phyloP scores from a whole-genome alignment of 1,284 basidiomycete genomes.

The Marasmius oreades region DNA sequence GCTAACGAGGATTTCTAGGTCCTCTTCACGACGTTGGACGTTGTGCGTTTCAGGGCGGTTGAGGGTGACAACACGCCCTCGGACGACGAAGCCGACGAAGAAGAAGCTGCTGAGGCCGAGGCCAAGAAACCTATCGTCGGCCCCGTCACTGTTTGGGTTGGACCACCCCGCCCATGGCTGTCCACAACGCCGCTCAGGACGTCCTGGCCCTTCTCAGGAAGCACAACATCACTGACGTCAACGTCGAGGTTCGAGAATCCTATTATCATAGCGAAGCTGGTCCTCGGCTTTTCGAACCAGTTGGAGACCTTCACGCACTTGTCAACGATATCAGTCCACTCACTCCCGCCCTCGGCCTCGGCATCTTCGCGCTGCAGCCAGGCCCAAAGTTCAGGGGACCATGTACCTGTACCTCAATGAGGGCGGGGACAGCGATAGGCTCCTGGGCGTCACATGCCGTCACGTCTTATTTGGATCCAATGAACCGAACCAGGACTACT shows the following conservation, averaged over 20 bases:
- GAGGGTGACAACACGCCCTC: too few species aligned
- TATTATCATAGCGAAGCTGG: conserved; percentile 18
- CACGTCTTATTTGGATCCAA: conserved; percentile 27
- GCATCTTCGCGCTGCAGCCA: conserved; percentile 29
- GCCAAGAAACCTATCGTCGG: not conserved
- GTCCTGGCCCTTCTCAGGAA: conserved; percentile 26
- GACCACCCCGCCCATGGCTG: conserved; percentile 28
- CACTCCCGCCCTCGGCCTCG: conserved; percentile 30
- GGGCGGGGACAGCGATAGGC: conserved; percentile 24
- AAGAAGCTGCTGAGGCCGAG: not conserved
- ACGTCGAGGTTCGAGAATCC: conserved; percentile 35
- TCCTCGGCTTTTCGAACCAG: conserved; percentile 28
- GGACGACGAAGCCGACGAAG: too few species aligned
- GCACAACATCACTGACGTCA: conserved; percentile 24
- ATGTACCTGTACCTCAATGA: conserved; percentile 33
- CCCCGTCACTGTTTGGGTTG: conserved; percentile 36
- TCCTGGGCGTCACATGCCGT: conserved; percentile 33
- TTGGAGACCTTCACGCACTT: conserved; percentile 25
- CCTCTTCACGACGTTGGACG: too few species aligned
- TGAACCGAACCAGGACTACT: conserved; percentile 27
- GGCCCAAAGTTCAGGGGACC: conserved; percentile 28
- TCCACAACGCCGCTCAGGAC: conserved; percentile 25
- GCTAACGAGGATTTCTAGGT: too few species aligned
- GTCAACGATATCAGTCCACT: conserved; percentile 32
- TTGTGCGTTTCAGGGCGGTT: too few species aligned